These are phyloP conservation scores for Phalaenopsis aphrodite DNA, from an alignment of 106 monocot species.

Conservation along the genomic window DNA sequence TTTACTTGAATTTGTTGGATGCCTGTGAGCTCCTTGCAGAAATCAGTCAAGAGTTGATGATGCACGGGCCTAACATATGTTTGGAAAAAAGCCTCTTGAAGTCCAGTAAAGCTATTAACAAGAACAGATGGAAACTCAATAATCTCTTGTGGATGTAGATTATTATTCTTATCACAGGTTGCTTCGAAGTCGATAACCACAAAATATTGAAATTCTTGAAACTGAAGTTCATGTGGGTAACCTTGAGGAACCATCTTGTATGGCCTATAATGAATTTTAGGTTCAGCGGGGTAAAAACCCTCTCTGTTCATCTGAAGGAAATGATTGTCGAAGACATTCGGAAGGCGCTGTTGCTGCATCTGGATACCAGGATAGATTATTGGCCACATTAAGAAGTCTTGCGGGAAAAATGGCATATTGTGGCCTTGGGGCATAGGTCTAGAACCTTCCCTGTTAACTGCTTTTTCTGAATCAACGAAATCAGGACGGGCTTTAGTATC, in stretches of 20 bases:
- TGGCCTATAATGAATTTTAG: conserved; percentile 46
- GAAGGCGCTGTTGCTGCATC: conserved; percentile 29
- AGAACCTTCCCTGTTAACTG: conserved; percentile 21
- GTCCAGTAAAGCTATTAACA: conserved; percentile 85
- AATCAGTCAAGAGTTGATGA: conserved; percentile 81
- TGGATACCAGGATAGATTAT: conserved; percentile 39
- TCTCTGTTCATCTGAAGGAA: conserved; percentile 38
- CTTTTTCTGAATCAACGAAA: conserved; percentile 16
- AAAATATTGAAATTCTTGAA: conserved; percentile 95
- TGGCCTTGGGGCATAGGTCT: conserved; percentile 34
- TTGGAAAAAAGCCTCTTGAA: conserved; percentile 80
- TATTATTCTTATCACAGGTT: conserved; percentile 86
- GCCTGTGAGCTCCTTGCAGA: conserved; percentile 95
- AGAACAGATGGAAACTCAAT: conserved; percentile 96
- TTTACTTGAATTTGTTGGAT: conserved; percentile 85
- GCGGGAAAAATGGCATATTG: conserved; percentile 31
- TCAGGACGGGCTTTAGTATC: conserved; percentile 15
- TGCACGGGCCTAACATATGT: conserved; percentile 79
- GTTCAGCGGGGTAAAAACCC: conserved; percentile 42
- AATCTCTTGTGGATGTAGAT: conserved; percentile 77
- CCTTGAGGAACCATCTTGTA: conserved; percentile 57
- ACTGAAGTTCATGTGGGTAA: conserved; percentile 35
- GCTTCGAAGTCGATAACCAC: conserved; percentile 98
- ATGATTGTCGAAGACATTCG: conserved; percentile 28
- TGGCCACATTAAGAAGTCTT: conserved; percentile 30